Percentiles rank a stretch among this genome's conserved stretches.
These are phyloP conservation scores for Styphnolobium japonicum DNA, from an alignment of 306 rosid genomes.

Conservation along the genomic window DNA sequence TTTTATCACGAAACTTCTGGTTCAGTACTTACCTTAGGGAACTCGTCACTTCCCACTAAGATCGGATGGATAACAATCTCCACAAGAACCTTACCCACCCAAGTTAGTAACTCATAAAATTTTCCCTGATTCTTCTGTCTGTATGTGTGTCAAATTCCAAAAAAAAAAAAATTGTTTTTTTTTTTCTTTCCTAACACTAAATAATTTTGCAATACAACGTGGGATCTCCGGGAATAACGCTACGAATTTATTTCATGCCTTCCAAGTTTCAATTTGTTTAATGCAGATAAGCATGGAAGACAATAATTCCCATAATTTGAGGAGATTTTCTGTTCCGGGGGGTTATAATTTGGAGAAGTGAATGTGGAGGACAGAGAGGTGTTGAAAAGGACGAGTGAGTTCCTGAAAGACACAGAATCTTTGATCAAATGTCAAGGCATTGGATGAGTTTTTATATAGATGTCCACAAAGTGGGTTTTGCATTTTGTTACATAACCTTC, in stretches of 20 bases:
- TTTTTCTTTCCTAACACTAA: neutral
- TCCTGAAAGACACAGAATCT: no score
- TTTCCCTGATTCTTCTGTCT: neutral
- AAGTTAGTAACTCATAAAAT: neutral
- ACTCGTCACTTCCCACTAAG: constrained; percentile 6
- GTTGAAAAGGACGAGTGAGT: no score
- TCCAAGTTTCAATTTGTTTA: neutral
- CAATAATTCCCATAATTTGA: neutral
- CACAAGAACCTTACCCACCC: neutral
- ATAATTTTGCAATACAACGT: neutral
- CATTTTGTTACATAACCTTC: no score
- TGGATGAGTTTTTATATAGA: no score
- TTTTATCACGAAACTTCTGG: neutral
- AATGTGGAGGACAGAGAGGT: no score
- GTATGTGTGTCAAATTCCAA: no score
- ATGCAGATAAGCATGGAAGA: neutral
- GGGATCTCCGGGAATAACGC: neutral
- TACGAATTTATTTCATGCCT: neutral
- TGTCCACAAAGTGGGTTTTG: no score
- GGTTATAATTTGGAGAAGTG: neutral
- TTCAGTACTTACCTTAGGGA: no score
- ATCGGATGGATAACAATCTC: neutral
- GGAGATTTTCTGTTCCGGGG: neutral
- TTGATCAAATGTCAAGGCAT: no score
- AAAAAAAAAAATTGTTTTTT: no score